Base-by-base conservation (phyloP, 257 asterid species). In the Vinca minor region DNA sequence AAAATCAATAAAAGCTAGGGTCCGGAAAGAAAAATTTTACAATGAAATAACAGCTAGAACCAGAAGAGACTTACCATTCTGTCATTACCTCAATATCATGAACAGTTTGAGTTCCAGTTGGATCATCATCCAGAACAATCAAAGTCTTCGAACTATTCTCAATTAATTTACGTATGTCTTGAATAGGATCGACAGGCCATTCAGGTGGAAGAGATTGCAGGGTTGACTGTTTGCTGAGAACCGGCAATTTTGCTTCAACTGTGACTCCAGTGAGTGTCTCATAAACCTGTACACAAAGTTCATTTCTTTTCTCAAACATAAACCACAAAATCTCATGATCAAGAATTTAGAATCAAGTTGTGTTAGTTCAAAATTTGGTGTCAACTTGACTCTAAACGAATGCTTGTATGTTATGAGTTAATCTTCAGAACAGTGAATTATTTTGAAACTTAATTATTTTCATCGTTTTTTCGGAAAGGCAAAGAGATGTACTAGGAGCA, bases 101-200 rank as follows among this genome's bases (percentile, higher is more conserved):
- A 78, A 92, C 98, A 47, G 98, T 92, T 81, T 92, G 98, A 72
- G 98, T 92, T 61, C 98, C 98, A 69, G 98, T 92, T 71, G 98
- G 98, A 79, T 92, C 98, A 54, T 92, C 98, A 82, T 92, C 98
- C 76, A 92, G 84, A 74, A 89, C 98, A 76, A 92, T 84, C 76
- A 92, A 76, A 50, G 88, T 89, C 81, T 89, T 92, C 34, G 71
- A 52, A 65, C 64, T 84, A 69, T 85, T 81, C 76, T 79, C 83
- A 66, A 76, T 79, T 68, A 89, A 86, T 71, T 70, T 76, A 67
- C 67, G 79, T 66, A 85, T 85, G 69, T 84, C 95, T 63, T 77
- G 81, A 53, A 74, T 80, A 42, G 89, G 95, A 74, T 92, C 95
- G 35, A 32, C 57, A 0, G 88, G 83, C 96, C 96, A 92, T 70